phyloP scores from a whole-genome alignment of 2,329 filamentous ascomycete genomes.

The Fusarium pininemorale region DNA sequence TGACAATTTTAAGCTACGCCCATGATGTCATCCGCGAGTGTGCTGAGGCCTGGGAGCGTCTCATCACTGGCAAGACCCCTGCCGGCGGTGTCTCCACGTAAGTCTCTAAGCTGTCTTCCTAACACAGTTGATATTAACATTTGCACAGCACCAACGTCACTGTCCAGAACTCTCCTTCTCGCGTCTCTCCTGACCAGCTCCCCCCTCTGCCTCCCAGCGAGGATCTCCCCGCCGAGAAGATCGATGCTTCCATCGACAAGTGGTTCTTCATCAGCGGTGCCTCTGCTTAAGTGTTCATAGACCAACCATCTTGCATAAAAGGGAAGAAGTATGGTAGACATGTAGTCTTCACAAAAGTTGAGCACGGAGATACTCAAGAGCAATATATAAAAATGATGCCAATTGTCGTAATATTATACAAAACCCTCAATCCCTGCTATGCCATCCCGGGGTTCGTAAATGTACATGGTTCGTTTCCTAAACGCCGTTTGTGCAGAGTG shows the following conservation, averaged over 20 bases:
- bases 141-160: constrained; percentile 79
- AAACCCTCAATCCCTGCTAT: constrained; percentile 26
- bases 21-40: constrained; percentile 96
- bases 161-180: constrained; percentile 77
- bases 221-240: constrained; percentile 84
- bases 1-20: constrained; percentile 72
- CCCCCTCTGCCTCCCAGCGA: constrained; percentile 81
- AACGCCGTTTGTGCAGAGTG: constrained; percentile 47
- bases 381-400: constrained; percentile 34
- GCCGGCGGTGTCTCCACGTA: constrained; percentile 84
- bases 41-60: constrained; percentile 94
- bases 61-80: constrained; percentile 88
- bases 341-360: constrained; percentile 30
- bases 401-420: constrained; percentile 42
- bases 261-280: constrained; percentile 99
- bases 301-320: constrained; percentile 25
- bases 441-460: constrained; percentile 26
- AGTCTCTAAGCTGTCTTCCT: constrained; percentile 50
- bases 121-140: constrained; percentile 42
- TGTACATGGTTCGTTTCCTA: constrained; percentile 36
- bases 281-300: constrained; percentile 68
- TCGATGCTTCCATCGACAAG: constrained; percentile 98
- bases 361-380: constrained; percentile 25
- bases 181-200: constrained; percentile 74
- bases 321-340: constrained; percentile 14